Evolutionary conservation across 73 alveolate species (phyloP).

Genomic region (Halteria grandinella): DNA sequence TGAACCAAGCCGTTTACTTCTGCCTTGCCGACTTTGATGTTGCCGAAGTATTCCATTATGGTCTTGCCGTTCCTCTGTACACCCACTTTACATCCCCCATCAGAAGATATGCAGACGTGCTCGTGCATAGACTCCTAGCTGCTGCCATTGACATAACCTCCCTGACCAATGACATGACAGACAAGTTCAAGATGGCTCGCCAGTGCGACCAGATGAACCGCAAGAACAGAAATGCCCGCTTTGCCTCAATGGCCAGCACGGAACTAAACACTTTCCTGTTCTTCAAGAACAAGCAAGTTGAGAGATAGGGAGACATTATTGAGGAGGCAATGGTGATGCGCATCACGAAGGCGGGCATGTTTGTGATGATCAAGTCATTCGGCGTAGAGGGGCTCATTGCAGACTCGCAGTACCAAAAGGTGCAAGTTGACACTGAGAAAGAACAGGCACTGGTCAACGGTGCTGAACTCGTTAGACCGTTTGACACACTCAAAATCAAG

Average conservation of each 20-base stretch:
- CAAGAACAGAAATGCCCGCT: slow-evolving; percentile 91
- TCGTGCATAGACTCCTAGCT: slow-evolving; percentile 98
- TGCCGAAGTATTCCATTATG: slow-evolving; percentile 97
- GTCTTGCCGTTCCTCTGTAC: slow-evolving; percentile 99
- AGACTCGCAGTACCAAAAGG: no score
- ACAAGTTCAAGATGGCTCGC: slow-evolving; percentile 90
- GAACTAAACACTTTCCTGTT: slow-evolving; percentile 81
- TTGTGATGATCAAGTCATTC: slow-evolving; percentile 75
- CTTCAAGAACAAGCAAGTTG: slow-evolving; percentile 57
- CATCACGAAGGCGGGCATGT: slow-evolving; percentile 70
- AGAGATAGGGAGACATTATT: slow-evolving; percentile 28
- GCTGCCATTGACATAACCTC: slow-evolving; percentile 97
- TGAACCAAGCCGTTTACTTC: slow-evolving; percentile 98
- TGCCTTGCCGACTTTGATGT: slow-evolving; percentile 97
- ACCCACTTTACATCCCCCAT: slow-evolving; percentile 99
- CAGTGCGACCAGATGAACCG: slow-evolving; percentile 91
- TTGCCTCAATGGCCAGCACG: slow-evolving; percentile 81
- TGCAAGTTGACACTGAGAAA: slow-evolving; percentile 31
- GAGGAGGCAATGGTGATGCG: slow-evolving; percentile 81
- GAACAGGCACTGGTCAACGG: slow-evolving; percentile 36
- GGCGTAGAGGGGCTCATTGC: slow-evolving; percentile 90
- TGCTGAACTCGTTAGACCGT: slow-evolving; percentile 10
- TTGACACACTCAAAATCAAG: background rate
- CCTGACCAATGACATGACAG: slow-evolving; percentile 92
- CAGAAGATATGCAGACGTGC: slow-evolving; percentile 99